Evolutionary conservation across 208 protist genomes (phyloP), one percentile per base, ranked within the genome.

Genomic region (Leptomonas seymouri): DNA sequence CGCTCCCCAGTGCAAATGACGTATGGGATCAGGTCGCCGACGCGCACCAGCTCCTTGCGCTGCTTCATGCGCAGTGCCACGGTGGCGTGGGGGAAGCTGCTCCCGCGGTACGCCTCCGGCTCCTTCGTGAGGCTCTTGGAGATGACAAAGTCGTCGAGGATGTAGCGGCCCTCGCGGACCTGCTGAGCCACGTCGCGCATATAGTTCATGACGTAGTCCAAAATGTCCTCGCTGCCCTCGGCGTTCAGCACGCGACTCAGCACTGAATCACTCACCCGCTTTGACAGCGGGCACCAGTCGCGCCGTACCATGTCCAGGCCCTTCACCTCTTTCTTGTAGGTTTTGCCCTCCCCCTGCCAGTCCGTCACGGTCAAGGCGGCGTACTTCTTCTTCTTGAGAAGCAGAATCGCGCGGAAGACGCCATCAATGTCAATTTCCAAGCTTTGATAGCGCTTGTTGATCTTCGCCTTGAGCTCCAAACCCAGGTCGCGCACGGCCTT

Each of bases 381-480:
- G 85, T 98, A 99, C 74, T 98, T 98, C 68, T 97, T 97, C 79
- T 97, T 97, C 67, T 90, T 91, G 45, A 95, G 87, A 8, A 99
- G 82, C 34, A 99, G 87, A 79, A 99, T 97, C 28, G 91, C 84
- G 50, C 97, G 92, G 80, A 99, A 99, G n/a, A 99, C 92, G 58
- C 98, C 98, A 82, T 99, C 99, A 55, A 99, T 97, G 66, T 99
- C 99, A 68, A 99, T 99, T 71, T 99, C 98, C n/a, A 99, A 81
- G 59, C 93, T 93, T 67, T 91, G 87, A 82, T 99, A 99, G 31
- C 77, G 74, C 76, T 98, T 94, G 86, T 99, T 99, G 36, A 99
- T 93, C 63, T 95, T 91, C 48, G 87, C 82, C 74, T 98, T 98
- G 49, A 99, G 75, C 41, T 96, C 80, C 20, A 86, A 63, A 42